Base-by-base conservation (phyloP, 140 eudicot species). In the Cichorium intybus region DNA sequence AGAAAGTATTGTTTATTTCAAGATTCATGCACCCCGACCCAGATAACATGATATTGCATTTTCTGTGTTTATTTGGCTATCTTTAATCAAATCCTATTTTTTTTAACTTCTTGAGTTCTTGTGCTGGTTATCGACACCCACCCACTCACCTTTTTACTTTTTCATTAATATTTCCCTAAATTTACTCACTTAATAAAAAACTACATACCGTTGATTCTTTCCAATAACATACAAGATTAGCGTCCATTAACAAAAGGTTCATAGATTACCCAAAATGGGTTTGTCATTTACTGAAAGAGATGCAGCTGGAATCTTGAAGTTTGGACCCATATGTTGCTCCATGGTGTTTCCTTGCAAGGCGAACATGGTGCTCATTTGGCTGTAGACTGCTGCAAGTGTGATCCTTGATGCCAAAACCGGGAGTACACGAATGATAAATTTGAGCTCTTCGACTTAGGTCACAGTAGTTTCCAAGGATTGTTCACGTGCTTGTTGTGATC, bases 301-400 rank as follows among this genome's bases (percentile, higher is more conserved):
- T 2, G 95, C 94, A 9, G 90, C 54, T 15, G 94, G 97, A 41
- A 89, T 89, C 18, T 79, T 72, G 80, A 86, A 89, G 37, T 73
- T 47, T 4, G 89, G 85, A 1, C 92, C 92, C 2, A 89, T 86
- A 68, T 76, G 85, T 73, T 81, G 88, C 85, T 89, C 92, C 80
- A 89, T 77, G 10, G 89, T 86, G 75, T 86, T 81, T 3, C 97
- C 97, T 75, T 89, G 97, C 2, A 83, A 83, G 56, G 84, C 92
- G 31, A 90, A 86, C 89, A 86, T 79, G 49, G 97, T 89, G 83
- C 78, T 79, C 97, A 86, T 86, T 70, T 89, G 97, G 56, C 82
- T 73, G 75, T 86, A 83, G 1, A 86, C 95, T 2, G 92, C 50
- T 0, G 89, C 75, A 12, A 89, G 81, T 47, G 86, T 35, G 45